Evolutionary conservation across 1,284 basidiomycete species (phyloP).

Genomic region (Trametes sp.): DNA sequence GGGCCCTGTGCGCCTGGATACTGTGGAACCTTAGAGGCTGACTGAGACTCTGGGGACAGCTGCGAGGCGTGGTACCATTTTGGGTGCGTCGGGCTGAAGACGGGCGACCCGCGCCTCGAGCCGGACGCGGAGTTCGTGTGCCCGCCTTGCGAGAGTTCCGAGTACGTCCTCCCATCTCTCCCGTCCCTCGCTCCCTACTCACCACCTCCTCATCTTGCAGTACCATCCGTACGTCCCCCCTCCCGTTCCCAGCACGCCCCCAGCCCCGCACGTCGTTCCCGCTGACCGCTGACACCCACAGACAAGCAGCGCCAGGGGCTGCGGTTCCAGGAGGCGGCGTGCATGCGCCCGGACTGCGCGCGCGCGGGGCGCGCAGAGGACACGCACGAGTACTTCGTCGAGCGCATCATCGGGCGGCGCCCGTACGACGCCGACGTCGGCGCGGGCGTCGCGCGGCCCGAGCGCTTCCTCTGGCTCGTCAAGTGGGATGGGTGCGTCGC

Average conservation of each 20-base stretch:
- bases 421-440: constrained; percentile 23
- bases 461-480: constrained; percentile 27
- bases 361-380: constrained; percentile 26
- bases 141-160: constrained; percentile 26
- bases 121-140: constrained; percentile 24
- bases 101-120: constrained; percentile 24
- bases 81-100: constrained; percentile 26
- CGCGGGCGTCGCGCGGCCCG: constrained; percentile 8
- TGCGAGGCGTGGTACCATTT: constrained; percentile 33
- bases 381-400: constrained; percentile 32
- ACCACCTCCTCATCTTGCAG: background rate
- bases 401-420: constrained; percentile 32
- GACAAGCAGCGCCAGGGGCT: constrained; percentile 20
- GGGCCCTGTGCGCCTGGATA: no score
- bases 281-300: background rate
- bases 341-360: constrained; percentile 32
- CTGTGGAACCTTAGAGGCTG: no score
- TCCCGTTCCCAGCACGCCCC: no score
- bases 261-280: no score
- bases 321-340: constrained; percentile 26
- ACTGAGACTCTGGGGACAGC: constrained; percentile 9
- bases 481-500: constrained; percentile 34
- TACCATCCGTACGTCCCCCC: constrained; percentile 7
- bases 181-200: background rate
- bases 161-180: constrained; percentile 11